These are phyloP conservation scores for Pistacia integerrima DNA, from an alignment of 345 rosid species.

Conservation along the genomic window DNA sequence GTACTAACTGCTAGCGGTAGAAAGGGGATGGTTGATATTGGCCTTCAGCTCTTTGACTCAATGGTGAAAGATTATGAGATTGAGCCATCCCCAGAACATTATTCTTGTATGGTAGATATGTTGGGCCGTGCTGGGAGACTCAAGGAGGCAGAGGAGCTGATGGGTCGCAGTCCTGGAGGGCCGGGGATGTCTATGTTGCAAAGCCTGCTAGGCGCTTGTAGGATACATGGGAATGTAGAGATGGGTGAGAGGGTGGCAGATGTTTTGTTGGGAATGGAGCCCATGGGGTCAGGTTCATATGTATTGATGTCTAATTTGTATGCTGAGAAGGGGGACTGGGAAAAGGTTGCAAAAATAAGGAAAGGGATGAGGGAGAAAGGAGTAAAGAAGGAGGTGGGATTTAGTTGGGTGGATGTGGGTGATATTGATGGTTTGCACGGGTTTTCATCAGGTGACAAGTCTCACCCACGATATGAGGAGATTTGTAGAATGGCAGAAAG, in stretches of 20 bases:
- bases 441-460: slow-evolving; percentile 80
- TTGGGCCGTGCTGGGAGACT: slow-evolving; percentile 81
- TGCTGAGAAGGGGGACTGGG: slow-evolving; percentile 86
- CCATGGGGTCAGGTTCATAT: slow-evolving; percentile 66
- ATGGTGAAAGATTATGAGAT: slow-evolving; percentile 60
- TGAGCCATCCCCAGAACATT: slow-evolving; percentile 74
- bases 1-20: slow-evolving; percentile 77
- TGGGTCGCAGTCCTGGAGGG: slow-evolving; percentile 61
- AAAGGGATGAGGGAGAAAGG: slow-evolving; percentile 72
- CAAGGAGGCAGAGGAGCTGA: slow-evolving; percentile 67
- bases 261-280: slow-evolving; percentile 62
- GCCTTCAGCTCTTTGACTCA: slow-evolving; percentile 52
- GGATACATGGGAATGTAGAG: slow-evolving; percentile 67
- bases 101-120: slow-evolving; percentile 92
- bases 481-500: slow-evolving; percentile 55
- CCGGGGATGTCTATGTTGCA: slow-evolving; percentile 74
- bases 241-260: slow-evolving; percentile 66
- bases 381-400: slow-evolving; percentile 79
- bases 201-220: slow-evolving; percentile 83
- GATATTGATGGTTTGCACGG: slow-evolving; percentile 49
- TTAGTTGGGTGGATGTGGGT: slow-evolving; percentile 80
- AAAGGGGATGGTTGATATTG: slow-evolving; percentile 75
- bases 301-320: slow-evolving; percentile 85
- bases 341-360: slow-evolving; percentile 59
- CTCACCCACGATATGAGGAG: slow-evolving; percentile 59